A percentile compares a stretch with the other conserved stretches of the same genome.
Conservation (phyloP, 345 rosid genomes). For the Bruguiera sexangula region DNA sequence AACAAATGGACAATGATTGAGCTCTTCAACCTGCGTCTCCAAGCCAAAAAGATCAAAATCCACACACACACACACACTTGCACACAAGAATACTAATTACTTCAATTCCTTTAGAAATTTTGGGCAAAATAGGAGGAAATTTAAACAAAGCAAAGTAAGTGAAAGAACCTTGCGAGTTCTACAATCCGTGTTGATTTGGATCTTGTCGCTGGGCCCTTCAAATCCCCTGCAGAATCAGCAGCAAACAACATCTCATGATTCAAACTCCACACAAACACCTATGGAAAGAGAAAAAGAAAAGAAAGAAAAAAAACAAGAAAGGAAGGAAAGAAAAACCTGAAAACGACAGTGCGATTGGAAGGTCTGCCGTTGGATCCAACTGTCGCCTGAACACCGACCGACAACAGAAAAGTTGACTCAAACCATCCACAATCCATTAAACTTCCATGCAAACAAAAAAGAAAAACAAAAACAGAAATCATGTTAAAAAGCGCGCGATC, state of each 20-base stretch:
- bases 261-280: background rate
- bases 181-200: slow-evolving; percentile 64
- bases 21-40: slow-evolving; percentile 67
- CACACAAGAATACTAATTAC: too few species aligned
- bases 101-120: too few species aligned
- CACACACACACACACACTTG: background rate
- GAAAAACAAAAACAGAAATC: background rate
- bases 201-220: slow-evolving; percentile 52
- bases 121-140: too few species aligned
- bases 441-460: background rate
- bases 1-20: slow-evolving; percentile 64
- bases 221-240: slow-evolving; percentile 53
- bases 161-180: slow-evolving; percentile 65
- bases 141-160: background rate
- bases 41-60: slow-evolving; percentile 2
- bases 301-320: background rate
- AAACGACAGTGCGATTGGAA: slow-evolving; percentile 81
- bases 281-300: too few species aligned
- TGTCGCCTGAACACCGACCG: slow-evolving; percentile 55
- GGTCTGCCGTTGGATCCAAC: slow-evolving; percentile 72
- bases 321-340: slow-evolving; percentile 40
- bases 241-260: slow-evolving; percentile 2
- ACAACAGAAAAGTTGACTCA: background rate
- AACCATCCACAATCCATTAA: background rate
- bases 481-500: background rate